Evolutionary conservation across 2,329 filamentous ascomycete genomes (phyloP).

Genomic region (Geoglossum cookeanum): DNA sequence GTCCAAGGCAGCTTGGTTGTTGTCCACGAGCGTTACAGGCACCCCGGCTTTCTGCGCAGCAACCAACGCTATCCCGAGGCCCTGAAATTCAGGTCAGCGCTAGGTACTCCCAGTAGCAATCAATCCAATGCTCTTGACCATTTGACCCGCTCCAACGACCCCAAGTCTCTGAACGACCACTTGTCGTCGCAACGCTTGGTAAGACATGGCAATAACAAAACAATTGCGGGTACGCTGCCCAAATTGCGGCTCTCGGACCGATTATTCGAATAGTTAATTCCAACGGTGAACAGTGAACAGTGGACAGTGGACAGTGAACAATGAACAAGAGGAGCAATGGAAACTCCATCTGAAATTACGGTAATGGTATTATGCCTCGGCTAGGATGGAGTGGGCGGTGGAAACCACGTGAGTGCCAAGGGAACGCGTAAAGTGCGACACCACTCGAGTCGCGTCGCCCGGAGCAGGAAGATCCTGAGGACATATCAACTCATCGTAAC

Average conservation of each 20-base stretch:
- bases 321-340: no score
- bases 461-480: no score
- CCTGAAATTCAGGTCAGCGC: slow-evolving; percentile 32
- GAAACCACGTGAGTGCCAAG: background rate
- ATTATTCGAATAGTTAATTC: no score
- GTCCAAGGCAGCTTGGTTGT: slow-evolving; percentile 62
- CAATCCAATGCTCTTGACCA: slow-evolving; percentile 36
- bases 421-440: background rate
- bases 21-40: slow-evolving; percentile 73
- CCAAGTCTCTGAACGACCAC: slow-evolving; percentile 43
- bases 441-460: background rate
- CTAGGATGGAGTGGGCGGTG: background rate
- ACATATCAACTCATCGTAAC: background rate
- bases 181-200: background rate
- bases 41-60: slow-evolving; percentile 70
- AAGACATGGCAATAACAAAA: background rate
- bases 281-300: no score
- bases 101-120: background rate
- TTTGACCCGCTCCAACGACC: slow-evolving; percentile 87
- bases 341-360: no score
- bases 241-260: background rate
- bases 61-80: slow-evolving; percentile 86
- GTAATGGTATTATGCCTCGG: background rate
- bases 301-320: no score
- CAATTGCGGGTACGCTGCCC: background rate